Evolutionary conservation across 345 rosid genomes (phyloP).

Genomic region (Isatis tinctoria): DNA sequence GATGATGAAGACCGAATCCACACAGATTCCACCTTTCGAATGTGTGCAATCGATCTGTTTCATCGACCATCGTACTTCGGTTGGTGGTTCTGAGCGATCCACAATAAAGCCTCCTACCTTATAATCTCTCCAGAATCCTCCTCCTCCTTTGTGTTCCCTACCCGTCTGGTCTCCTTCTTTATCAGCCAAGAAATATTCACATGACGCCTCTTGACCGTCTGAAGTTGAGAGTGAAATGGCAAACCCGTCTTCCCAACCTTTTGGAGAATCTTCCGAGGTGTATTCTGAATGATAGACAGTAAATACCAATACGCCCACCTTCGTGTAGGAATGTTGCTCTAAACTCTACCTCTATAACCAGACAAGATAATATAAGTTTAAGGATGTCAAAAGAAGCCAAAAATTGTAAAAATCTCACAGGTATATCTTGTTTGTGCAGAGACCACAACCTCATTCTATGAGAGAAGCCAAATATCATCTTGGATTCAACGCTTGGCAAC

Average conservation of each 20-base stretch:
- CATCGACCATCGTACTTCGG: conserved; percentile 70
- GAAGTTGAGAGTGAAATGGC: conserved; percentile 56
- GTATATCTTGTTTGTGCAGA: too few relatives aligned
- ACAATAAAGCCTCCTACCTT: conserved; percentile 76
- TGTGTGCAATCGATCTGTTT: conserved; percentile 93
- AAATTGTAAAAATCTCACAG: too few relatives aligned
- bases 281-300: conserved; percentile 68
- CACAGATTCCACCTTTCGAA: conserved; percentile 89
- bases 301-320: too few relatives aligned
- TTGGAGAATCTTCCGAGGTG: conserved; percentile 78
- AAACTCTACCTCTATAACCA: too few relatives aligned
- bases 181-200: conserved; percentile 50
- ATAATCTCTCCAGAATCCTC: conserved; percentile 33
- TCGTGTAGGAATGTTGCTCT: too few relatives aligned
- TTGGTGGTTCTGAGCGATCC: conserved; percentile 46
- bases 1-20: conserved; percentile 77
- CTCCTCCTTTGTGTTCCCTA: conserved; percentile 26
- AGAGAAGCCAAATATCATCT: too few relatives aligned
- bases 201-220: conserved; percentile 60
- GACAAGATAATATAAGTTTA: too few relatives aligned
- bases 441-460: too few relatives aligned
- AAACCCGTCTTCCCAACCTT: conserved; percentile 69
- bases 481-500: too few relatives aligned
- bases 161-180: conserved; percentile 52
- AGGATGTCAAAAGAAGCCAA: too few relatives aligned